Conservation (phyloP, 768 basidiomycete species). For the Suillus bovinus region DNA sequence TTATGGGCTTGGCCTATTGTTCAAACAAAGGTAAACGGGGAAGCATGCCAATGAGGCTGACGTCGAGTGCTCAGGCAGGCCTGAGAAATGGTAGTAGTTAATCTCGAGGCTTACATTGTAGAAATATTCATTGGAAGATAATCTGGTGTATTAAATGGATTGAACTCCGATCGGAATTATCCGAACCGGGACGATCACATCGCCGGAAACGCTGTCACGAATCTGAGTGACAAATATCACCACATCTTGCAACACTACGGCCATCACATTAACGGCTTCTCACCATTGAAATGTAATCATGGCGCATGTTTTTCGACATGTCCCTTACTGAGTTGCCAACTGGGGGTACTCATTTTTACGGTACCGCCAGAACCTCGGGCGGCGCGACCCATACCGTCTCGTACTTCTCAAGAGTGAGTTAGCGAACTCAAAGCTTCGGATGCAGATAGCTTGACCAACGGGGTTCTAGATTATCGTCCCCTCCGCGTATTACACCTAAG, state of each 20-base stretch:
- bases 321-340: too few species aligned
- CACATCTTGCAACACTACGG: not conserved
- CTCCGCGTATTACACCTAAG: not conserved
- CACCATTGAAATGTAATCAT: not conserved
- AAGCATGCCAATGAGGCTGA: not conserved
- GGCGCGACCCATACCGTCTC: constrained; percentile 11
- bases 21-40: not conserved
- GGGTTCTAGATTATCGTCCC: constrained; percentile 2
- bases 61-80: too few species aligned
- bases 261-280: not conserved
- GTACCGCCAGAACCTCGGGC: constrained; percentile 16
- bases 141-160: too few species aligned
- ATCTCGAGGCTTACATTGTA: too few species aligned
- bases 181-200: constrained; percentile 33
- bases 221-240: not conserved
- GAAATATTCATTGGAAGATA: too few species aligned
- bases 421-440: not conserved
- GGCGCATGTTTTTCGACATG: not conserved
- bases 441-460: not conserved
- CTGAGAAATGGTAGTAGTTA: not conserved
- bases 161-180: too few species aligned
- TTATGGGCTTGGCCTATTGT: not conserved
- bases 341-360: not conserved
- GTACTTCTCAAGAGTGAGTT: constrained; percentile 9
- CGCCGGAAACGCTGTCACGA: constrained; percentile 22